Evolutionary conservation across 2,329 filamentous ascomycete species (phyloP).

Genomic region (Diaporthe citriasiana): DNA sequence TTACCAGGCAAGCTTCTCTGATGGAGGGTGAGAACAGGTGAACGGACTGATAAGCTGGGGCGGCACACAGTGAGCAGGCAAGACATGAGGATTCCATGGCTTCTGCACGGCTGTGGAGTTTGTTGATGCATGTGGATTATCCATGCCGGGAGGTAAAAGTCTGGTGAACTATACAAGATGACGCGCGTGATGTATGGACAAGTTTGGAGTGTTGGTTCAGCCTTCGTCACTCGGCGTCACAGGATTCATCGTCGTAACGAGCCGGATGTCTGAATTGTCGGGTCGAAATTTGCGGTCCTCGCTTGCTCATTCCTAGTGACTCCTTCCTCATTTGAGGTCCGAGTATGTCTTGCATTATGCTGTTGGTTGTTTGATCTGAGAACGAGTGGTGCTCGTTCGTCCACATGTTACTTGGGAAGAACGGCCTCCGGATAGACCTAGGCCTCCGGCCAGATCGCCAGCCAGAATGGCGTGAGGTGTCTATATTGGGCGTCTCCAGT

Average conservation of each 20-base stretch:
- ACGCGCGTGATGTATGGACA: not conserved
- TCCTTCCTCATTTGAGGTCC: not conserved
- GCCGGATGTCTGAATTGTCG: not conserved
- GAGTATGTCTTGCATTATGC: slow-evolving; percentile 12
- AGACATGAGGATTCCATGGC: not conserved
- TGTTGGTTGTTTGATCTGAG: not conserved
- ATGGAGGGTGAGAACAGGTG: not conserved
- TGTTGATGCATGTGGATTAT: not conserved
- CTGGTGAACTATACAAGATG: not conserved
- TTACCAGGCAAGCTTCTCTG: slow-evolving; percentile 12
- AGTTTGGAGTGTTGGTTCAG: not conserved
- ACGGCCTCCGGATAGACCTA: not conserved
- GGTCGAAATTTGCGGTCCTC: not conserved
- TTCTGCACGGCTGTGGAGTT: not conserved
- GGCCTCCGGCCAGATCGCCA: not conserved
- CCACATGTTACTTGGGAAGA: slow-evolving; percentile 12
- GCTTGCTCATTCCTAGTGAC: not conserved
- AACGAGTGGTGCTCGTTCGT: slow-evolving; percentile 23
- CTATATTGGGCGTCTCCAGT: not conserved
- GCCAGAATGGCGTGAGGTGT: not conserved
- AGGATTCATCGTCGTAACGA: not conserved
- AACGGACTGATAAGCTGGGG: not conserved
- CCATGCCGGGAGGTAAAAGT: not conserved
- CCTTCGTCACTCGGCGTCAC: not conserved
- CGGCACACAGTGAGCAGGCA: not conserved